Base-by-base conservation (phyloP, 208 protist genomes). In the Vickermania ingenoplastis region DNA sequence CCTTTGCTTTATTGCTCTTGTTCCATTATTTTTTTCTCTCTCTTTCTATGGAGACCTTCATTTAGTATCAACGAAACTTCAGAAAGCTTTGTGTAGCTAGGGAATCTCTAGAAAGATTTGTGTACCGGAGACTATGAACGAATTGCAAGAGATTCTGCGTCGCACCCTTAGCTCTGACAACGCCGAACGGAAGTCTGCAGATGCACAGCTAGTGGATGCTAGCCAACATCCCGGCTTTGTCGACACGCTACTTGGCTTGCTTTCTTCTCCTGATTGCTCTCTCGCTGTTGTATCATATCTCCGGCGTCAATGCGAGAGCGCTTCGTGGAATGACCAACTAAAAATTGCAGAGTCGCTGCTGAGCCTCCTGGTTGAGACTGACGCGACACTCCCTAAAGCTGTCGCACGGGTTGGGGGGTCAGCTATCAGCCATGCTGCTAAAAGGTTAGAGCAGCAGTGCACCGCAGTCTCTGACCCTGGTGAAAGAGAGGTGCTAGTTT, bases 71-170 rank as follows among this genome's bases (percentile, higher is more conserved):
- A n/a, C n/a, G n/a, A n/a, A n/a, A n/a, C n/a, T n/a, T n/a, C n/a
- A n/a, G n/a, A n/a, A n/a, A n/a, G n/a, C n/a, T n/a, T n/a, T n/a
- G n/a, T n/a, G n/a, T n/a, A n/a, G n/a, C n/a, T n/a, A n/a, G n/a
- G n/a, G n/a, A n/a, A n/a, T n/a, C n/a, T n/a, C n/a, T n/a, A n/a
- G n/a, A n/a, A n/a, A n/a, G n/a, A n/a, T n/a, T n/a, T n/a, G n/a
- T n/a, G n/a, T n/a, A n/a, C n/a, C n/a, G n/a, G n/a, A 58, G 45
- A 60, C 31, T 55, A 59, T 54, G 13, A 30, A 63, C 0, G 62
- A 61, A 11, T 52, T 2, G 1, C 3, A 24, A 1, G 56, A 27
- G n/a, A 13, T 45, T 7, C 17, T 45, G 36, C 36, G 17, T n/a
- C 36, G 36, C 7, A 45, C 36, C 11, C 17, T 45, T 7, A 45